Conservation (phyloP, 2,329 filamentous ascomycete genomes). For the Penicillium sp. region DNA sequence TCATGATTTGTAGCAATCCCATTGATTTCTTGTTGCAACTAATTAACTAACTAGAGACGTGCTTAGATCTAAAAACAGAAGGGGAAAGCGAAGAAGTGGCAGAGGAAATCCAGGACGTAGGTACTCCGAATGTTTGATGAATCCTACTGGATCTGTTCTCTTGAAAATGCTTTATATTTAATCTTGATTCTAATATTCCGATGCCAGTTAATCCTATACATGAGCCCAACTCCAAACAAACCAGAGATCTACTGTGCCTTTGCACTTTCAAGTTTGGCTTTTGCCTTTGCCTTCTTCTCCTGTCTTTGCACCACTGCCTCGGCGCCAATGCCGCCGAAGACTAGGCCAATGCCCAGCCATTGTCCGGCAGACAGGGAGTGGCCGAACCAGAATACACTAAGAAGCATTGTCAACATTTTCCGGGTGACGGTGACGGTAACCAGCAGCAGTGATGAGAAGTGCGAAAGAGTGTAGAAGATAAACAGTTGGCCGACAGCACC, state of each 20-base stretch:
- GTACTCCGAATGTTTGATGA: not conserved
- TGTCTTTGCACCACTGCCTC: conserved; percentile 74
- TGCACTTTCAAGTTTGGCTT: conserved; percentile 48
- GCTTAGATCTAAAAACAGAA: no score
- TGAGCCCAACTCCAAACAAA: not conserved
- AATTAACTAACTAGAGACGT: no score
- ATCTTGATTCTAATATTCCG: not conserved
- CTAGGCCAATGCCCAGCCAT: conserved; percentile 84
- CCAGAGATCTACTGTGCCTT: conserved; percentile 23
- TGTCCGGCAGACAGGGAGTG: conserved; percentile 83
- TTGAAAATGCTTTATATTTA: not conserved
- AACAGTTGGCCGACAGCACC: conserved; percentile 94
- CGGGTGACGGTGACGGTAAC: conserved; percentile 95
- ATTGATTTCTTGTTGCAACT: no score
- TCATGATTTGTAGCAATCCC: no score
- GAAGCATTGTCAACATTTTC: conserved; percentile 99
- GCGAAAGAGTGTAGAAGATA: conserved; percentile 91
- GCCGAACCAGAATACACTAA: conserved; percentile 91
- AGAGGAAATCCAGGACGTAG: no score
- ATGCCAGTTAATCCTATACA: not conserved
- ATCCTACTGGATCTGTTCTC: not conserved
- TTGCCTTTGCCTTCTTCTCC: conserved; percentile 79
- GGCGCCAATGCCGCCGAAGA: conserved; percentile 91
- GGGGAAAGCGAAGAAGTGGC: no score
- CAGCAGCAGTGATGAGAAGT: conserved; percentile 84